phyloP scores from a whole-genome alignment of 2,329 filamentous ascomycete genomes.

The Podosphaera xanthii region DNA sequence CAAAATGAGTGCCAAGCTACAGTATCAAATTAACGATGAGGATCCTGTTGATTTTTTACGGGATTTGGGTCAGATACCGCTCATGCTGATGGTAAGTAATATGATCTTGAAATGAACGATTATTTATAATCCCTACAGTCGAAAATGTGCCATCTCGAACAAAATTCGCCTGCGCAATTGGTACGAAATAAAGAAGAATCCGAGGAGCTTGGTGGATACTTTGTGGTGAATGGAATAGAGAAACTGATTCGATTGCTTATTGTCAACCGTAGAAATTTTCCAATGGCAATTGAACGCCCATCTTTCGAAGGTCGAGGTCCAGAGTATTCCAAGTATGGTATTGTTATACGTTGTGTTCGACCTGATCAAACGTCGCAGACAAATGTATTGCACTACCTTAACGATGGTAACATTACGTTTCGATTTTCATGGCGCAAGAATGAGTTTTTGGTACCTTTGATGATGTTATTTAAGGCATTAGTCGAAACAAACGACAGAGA shows the following conservation, averaged over 20 bases:
- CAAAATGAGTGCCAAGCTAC: slow-evolving; percentile 58
- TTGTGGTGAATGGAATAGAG: slow-evolving; percentile 92
- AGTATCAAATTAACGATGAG: slow-evolving; percentile 70
- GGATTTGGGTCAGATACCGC: slow-evolving; percentile 70
- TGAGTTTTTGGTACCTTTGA: slow-evolving; percentile 82
- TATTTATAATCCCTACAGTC: slow-evolving; percentile 30
- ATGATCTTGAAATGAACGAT: neutral
- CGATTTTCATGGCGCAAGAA: slow-evolving; percentile 96
- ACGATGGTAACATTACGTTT: slow-evolving; percentile 88
- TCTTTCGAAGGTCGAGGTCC: slow-evolving; percentile 76
- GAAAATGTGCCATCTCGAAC: slow-evolving; percentile 74
- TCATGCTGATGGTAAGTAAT: slow-evolving; percentile 68
- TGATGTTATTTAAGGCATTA: slow-evolving; percentile 92
- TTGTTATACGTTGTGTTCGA: slow-evolving; percentile 75
- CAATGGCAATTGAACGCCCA: slow-evolving; percentile 76
- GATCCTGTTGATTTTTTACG: slow-evolving; percentile 63
- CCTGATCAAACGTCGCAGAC: slow-evolving; percentile 98
- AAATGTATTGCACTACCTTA: slow-evolving; percentile 88
- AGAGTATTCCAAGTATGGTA: slow-evolving; percentile 72
- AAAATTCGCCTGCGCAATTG: slow-evolving; percentile 58
- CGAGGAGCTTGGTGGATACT: slow-evolving; percentile 90
- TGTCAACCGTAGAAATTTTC: slow-evolving; percentile 77
- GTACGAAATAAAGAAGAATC: slow-evolving; percentile 82
- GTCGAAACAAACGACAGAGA: slow-evolving; percentile 91
- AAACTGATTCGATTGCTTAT: slow-evolving; percentile 88